A percentile compares a stretch with the other conserved stretches of the same genome.
Conservation (phyloP, 1,284 basidiomycete species). For the Marasmius tenuissimus region DNA sequence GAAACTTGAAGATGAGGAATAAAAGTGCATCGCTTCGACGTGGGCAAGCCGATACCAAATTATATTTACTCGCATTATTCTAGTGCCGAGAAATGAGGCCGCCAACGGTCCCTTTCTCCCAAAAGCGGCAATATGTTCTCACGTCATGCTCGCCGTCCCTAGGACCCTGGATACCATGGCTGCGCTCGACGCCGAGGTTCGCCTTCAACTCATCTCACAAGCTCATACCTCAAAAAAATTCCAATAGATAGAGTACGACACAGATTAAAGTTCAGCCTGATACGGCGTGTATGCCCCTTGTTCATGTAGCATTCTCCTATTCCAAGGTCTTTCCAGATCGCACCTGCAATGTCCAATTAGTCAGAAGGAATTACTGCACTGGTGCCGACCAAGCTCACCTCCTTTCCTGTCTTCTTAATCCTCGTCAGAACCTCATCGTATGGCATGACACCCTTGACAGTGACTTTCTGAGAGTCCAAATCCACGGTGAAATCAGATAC, state of each 20-base stretch:
- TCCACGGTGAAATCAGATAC: slow-evolving; percentile 59
- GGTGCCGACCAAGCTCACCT: slow-evolving; percentile 37
- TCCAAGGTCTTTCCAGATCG: slow-evolving; percentile 10
- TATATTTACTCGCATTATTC: background rate
- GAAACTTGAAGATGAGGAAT: background rate
- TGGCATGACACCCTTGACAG: slow-evolving; percentile 60
- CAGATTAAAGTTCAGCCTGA: too few species aligned
- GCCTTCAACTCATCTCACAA: too few species aligned
- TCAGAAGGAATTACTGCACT: background rate
- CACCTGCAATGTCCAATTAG: background rate
- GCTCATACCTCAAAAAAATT: too few species aligned
- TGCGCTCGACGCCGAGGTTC: too few species aligned
- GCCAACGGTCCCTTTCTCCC: background rate
- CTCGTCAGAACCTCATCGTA: slow-evolving; percentile 71
- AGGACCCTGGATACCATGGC: too few species aligned
- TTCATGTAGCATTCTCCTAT: background rate
- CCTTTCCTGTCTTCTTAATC: slow-evolving; percentile 89
- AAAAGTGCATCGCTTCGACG: background rate
- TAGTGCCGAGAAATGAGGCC: background rate
- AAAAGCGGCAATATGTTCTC: background rate
- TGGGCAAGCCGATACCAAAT: background rate
- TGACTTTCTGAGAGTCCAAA: slow-evolving; percentile 71
- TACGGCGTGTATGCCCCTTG: too few species aligned
- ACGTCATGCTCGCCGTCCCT: too few species aligned
- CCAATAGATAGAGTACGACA: too few species aligned